Evolutionary conservation across 73 alveolate species (phyloP).

Genomic region (Tetrahymena malaccensis): DNA sequence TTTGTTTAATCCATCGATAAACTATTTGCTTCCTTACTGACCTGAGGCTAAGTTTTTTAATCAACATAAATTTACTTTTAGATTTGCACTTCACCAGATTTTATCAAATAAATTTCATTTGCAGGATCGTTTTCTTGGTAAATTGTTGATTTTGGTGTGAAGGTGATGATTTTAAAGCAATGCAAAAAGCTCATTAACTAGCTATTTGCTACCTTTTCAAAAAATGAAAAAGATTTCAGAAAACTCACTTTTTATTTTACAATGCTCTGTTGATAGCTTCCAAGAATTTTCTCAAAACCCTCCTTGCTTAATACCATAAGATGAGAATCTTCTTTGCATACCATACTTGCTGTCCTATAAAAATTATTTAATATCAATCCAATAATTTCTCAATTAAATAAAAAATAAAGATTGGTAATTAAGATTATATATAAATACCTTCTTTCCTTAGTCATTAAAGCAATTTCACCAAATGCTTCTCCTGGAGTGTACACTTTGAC

Average conservation of each 20-base stretch:
- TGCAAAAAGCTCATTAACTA: neutral
- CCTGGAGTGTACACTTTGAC: conserved; percentile 71
- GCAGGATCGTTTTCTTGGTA: neutral
- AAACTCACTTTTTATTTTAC: neutral
- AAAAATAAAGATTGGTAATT: too few relatives aligned
- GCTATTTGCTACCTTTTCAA: neutral
- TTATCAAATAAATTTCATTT: neutral
- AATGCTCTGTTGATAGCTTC: neutral
- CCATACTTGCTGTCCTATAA: conserved; percentile 87
- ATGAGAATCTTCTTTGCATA: conserved; percentile 71
- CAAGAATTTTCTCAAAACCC: conserved; percentile 59
- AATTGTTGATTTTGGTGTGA: neutral
- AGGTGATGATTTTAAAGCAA: neutral
- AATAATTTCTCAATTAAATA: too few relatives aligned
- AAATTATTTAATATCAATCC: too few relatives aligned
- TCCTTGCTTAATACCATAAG: conserved; percentile 61
- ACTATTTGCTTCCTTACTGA: neutral
- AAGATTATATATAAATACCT: too few relatives aligned
- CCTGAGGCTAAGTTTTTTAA: neutral
- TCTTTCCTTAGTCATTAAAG: conserved; percentile 65
- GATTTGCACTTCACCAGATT: neutral
- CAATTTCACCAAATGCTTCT: conserved; percentile 92
- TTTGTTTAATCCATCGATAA: neutral
- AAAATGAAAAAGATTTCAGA: neutral
- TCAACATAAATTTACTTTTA: neutral